Evolutionary conservation across 2,329 filamentous ascomycete genomes (phyloP).

Genomic region (Fusarium incarnatum): DNA sequence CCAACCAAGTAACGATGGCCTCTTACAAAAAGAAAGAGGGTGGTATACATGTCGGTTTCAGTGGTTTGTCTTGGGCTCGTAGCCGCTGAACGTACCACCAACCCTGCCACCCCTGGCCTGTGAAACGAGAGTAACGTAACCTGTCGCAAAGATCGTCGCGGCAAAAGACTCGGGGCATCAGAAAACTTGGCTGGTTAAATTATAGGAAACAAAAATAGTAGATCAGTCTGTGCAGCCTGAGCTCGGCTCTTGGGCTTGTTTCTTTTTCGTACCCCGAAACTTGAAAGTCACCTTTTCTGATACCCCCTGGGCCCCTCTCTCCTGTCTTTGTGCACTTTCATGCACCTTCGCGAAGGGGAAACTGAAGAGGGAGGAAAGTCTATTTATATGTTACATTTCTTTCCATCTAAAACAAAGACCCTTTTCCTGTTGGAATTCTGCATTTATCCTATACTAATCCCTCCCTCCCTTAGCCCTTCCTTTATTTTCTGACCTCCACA

Average conservation of each 20-base stretch:
- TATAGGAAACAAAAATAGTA: constrained; percentile 2
- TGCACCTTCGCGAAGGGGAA: constrained; percentile 15
- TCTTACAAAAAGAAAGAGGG: constrained; percentile 19
- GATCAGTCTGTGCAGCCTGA: neutral
- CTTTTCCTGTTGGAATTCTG: neutral
- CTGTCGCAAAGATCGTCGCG: constrained; percentile 41
- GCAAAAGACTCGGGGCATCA: neutral
- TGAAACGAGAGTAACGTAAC: constrained; percentile 43
- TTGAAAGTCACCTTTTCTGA: constrained; percentile 5
- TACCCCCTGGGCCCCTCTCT: constrained; percentile 12
- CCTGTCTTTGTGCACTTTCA: constrained; percentile 20
- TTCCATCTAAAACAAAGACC: constrained; percentile 1
- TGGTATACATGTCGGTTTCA: neutral
- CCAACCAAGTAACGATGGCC: constrained; percentile 10
- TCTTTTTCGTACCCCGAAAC: neutral
- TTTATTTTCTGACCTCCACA: neutral
- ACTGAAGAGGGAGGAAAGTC: constrained; percentile 3
- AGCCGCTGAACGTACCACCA: constrained; percentile 29
- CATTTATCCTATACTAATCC: neutral
- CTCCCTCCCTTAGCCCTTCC: neutral
- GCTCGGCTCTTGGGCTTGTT: neutral
- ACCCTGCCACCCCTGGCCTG: constrained; percentile 29
- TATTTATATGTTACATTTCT: constrained; percentile 22
- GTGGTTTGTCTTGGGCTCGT: constrained; percentile 25
- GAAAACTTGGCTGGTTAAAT: neutral